phyloP scores from a whole-genome alignment of 1,284 basidiomycete genomes.

The Nidula niveotomentosa region DNA sequence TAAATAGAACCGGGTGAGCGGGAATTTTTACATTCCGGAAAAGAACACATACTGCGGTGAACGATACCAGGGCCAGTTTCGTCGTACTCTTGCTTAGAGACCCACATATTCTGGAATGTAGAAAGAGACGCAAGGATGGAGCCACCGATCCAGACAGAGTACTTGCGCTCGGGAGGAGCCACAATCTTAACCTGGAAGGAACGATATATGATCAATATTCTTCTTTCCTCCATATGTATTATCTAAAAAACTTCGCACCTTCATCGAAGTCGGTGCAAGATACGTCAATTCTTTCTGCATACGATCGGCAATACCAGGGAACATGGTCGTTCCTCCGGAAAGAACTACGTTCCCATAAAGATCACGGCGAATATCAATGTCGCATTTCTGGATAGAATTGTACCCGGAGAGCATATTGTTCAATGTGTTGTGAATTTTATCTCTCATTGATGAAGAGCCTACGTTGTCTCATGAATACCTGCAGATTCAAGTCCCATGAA shows the following conservation, averaged over 20 bases:
- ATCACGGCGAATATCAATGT: constrained; percentile 84
- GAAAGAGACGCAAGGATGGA: constrained; percentile 95
- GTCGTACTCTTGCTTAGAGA: constrained; percentile 92
- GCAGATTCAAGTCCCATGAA: constrained; percentile 92
- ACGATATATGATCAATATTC: too few species aligned
- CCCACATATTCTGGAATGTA: constrained; percentile 96
- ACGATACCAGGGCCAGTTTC: constrained; percentile 85
- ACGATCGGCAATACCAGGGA: constrained; percentile 95
- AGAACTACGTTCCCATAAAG: constrained; percentile 94
- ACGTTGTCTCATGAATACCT: constrained; percentile 97
- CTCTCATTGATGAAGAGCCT: too few species aligned
- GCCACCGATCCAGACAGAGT: constrained; percentile 99
- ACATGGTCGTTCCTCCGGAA: constrained; percentile 97
- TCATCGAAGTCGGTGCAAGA: too few species aligned
- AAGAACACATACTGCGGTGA: constrained; percentile 64
- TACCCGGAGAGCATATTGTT: constrained; percentile 59
- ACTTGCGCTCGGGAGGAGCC: constrained; percentile 90
- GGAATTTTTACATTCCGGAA: neutral
- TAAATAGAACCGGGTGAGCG: neutral
- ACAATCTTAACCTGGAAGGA: constrained; percentile 97
- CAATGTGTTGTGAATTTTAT: too few species aligned
- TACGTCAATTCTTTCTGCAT: constrained; percentile 99
- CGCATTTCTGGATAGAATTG: constrained; percentile 86
- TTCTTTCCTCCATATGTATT: too few species aligned
- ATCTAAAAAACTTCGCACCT: too few species aligned